Percentiles rank a stretch among this genome's conserved stretches.
These are phyloP conservation scores for Neurospora crassa DNA, from an alignment of 2,329 filamentous ascomycete species.

Conservation along the genomic window DNA sequence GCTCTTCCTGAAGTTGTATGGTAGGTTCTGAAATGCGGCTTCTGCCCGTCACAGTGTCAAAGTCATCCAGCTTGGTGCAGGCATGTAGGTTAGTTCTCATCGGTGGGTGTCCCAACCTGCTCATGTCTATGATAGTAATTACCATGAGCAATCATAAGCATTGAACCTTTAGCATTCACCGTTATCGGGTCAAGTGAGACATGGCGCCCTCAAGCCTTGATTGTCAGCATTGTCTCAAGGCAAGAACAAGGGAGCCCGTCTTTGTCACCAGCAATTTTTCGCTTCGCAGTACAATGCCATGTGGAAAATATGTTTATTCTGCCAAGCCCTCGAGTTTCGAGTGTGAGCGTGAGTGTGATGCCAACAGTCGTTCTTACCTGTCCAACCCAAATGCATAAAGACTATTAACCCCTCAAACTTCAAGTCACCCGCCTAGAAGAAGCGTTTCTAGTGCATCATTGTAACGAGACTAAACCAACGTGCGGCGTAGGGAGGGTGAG, in stretches of 20 bases:
- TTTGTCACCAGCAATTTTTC: not conserved
- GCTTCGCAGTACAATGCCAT: not conserved
- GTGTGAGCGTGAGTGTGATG: not conserved
- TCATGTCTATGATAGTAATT: not conserved
- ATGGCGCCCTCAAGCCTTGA: not conserved
- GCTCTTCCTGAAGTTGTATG: slow-evolving; percentile 15
- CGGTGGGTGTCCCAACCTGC: not conserved
- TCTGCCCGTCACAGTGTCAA: slow-evolving; percentile 14
- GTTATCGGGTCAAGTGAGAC: not conserved
- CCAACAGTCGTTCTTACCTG: not conserved
- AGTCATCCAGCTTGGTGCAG: not conserved
- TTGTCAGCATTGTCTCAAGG: not conserved
- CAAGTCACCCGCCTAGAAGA: not conserved
- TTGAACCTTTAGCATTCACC: not conserved
- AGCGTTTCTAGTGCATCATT: not conserved
- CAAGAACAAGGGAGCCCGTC: not conserved
- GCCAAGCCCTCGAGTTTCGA: not conserved
- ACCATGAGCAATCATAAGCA: not conserved
- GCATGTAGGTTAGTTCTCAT: not conserved
- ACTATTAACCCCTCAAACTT: not conserved
- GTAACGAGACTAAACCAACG: not conserved
- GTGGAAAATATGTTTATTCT: not conserved
- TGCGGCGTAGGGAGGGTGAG: not conserved
- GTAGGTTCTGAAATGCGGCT: slow-evolving; percentile 17
- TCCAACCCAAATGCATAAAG: not conserved